Evolutionary conservation across 2,329 filamentous ascomycete species (phyloP).

Genomic region (Fusarium camptoceras): DNA sequence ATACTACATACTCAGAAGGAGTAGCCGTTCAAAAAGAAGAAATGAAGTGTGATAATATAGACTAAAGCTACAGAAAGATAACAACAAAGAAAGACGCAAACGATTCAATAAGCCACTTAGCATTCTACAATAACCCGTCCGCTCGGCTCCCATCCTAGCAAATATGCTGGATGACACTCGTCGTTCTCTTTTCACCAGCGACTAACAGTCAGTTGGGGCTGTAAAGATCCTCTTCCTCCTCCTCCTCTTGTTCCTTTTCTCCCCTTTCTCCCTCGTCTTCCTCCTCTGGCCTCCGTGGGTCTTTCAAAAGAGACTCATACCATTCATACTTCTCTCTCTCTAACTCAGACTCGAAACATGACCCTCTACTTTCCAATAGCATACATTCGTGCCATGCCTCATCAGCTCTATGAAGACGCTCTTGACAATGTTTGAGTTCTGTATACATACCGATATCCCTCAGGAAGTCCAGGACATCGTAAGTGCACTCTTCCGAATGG

Average conservation of each 20-base stretch:
- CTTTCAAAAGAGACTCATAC: no score
- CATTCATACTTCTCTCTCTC: not conserved
- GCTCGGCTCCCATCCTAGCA: not conserved
- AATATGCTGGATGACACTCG: not conserved
- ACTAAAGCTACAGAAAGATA: not conserved
- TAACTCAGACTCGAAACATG: no score
- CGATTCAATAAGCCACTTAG: not conserved
- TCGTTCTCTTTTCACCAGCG: not conserved
- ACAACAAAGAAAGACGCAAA: not conserved
- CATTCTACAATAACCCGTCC: not conserved
- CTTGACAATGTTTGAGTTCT: conserved; percentile 47
- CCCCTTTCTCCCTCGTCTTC: not conserved
- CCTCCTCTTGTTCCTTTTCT: no score
- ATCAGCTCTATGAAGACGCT: conserved; percentile 41
- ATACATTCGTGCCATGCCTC: conserved; percentile 45
- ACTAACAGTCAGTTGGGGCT: not conserved
- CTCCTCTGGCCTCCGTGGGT: not conserved
- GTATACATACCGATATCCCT: conserved; percentile 50
- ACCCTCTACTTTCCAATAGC: not conserved
- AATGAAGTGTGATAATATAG: not conserved
- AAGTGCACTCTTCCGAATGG: conserved; percentile 31
- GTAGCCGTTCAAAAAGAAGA: not conserved
- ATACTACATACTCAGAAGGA: not conserved
- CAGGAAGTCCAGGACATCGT: conserved; percentile 54
- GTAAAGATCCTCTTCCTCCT: not conserved